These are phyloP conservation scores for Fusarium sp. DNA, from an alignment of 2,329 filamentous ascomycete genomes.

Conservation along the genomic window DNA sequence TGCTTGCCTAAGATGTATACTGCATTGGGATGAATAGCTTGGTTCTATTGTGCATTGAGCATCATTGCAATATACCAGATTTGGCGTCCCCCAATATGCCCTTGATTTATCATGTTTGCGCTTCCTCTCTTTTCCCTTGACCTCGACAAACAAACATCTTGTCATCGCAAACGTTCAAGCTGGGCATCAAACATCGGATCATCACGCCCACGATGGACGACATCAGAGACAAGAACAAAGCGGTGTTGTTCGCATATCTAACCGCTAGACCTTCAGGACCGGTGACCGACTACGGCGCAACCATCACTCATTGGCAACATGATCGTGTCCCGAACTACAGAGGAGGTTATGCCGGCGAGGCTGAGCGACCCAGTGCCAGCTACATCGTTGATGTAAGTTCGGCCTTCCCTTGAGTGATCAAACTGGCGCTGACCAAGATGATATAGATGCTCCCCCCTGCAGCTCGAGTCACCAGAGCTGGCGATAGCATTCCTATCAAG, in stretches of 20 bases:
- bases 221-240: constrained; percentile 11
- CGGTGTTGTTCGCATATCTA: constrained; percentile 30
- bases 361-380: constrained; percentile 86
- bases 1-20: background rate
- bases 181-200: background rate
- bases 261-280: constrained; percentile 68
- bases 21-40: background rate
- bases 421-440: constrained; percentile 24
- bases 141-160: background rate
- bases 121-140: background rate
- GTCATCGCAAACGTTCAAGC: background rate
- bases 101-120: background rate
- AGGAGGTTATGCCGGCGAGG: constrained; percentile 77
- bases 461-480: constrained; percentile 78
- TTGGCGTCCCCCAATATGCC: background rate
- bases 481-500: constrained; percentile 91
- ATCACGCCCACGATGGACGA: constrained; percentile 14
- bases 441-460: constrained; percentile 86
- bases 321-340: constrained; percentile 78
- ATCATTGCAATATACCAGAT: background rate
- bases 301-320: constrained; percentile 91
- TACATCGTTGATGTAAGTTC: constrained; percentile 86
- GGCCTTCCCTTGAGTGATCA: background rate
- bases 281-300: constrained; percentile 93
- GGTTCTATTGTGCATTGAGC: background rate